phyloP scores from a whole-genome alignment of 306 rosid genomes.

The Styphnolobium japonicum region DNA sequence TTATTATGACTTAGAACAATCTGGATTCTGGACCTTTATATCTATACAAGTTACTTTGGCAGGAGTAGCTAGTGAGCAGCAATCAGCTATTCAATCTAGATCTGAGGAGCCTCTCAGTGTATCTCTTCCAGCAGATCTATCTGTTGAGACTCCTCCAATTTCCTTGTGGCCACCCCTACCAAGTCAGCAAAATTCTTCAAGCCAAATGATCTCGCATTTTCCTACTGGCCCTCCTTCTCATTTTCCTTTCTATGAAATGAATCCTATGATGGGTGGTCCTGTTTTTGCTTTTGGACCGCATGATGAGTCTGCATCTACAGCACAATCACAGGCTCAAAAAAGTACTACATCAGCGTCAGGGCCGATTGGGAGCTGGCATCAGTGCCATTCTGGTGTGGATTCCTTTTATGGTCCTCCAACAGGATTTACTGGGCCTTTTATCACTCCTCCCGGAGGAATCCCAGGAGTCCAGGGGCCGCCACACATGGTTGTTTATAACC shows the following conservation, averaged over 20 bases:
- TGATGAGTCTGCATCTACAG: conserved; percentile 68
- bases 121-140: conserved; percentile 91
- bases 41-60: conserved; percentile 21
- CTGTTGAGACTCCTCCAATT: conserved; percentile 85
- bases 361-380: conserved; percentile 81
- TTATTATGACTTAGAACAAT: background rate
- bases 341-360: conserved; percentile 54
- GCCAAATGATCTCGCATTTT: conserved; percentile 84
- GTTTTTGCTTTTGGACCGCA: conserved; percentile 85
- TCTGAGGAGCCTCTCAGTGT: conserved; percentile 77
- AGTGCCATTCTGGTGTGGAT: conserved; percentile 89
- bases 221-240: conserved; percentile 79
- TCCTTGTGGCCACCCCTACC: conserved; percentile 83
- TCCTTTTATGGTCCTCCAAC: conserved; percentile 95
- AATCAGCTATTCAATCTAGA: conserved; percentile 62
- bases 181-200: conserved; percentile 67
- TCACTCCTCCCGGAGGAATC: conserved; percentile 85
- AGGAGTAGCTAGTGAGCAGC: conserved; percentile 67
- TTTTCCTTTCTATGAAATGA: conserved; percentile 93
- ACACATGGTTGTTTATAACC: conserved; percentile 97
- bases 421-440: conserved; percentile 85
- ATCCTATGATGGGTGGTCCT: conserved; percentile 92
- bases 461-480: conserved; percentile 96
- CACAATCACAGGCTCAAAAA: conserved; percentile 71
- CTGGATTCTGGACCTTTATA: background rate